These are phyloP conservation scores for Brassica napus DNA, from an alignment of 345 rosid genomes.

Conservation along the genomic window DNA sequence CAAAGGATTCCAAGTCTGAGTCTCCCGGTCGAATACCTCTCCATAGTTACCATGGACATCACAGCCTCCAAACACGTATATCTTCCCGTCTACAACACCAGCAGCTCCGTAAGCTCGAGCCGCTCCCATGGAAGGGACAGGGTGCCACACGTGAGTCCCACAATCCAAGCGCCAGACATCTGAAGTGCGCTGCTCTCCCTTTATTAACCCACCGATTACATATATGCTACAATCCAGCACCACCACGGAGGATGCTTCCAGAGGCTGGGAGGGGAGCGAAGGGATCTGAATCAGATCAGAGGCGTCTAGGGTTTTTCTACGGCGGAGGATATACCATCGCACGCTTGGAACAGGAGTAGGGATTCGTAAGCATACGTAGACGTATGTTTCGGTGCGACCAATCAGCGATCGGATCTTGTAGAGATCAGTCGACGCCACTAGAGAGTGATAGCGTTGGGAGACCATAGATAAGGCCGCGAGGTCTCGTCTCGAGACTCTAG, in stretches of 20 bases:
- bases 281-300: background rate
- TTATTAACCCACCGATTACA: background rate
- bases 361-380: background rate
- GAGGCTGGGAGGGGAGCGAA: background rate
- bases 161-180: background rate
- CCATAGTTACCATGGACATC: background rate
- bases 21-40: background rate
- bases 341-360: background rate
- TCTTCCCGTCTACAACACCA: constrained; percentile 50
- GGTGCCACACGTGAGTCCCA: background rate
- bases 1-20: background rate
- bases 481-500: background rate
- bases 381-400: background rate
- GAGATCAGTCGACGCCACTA: background rate
- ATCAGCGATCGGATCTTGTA: background rate
- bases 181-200: background rate
- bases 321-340: background rate
- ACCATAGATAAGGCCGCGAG: background rate
- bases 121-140: background rate
- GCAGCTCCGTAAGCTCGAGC: constrained; percentile 53
- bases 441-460: background rate
- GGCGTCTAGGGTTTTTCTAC: background rate
- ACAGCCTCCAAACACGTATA: constrained; percentile 70
- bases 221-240: background rate
- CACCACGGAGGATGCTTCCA: background rate